A percentile compares a stretch with the other conserved stretches of the same genome.
phyloP scores from a whole-genome alignment of 352 stramenopile genomes.

The Globisporangium middletonii region DNA sequence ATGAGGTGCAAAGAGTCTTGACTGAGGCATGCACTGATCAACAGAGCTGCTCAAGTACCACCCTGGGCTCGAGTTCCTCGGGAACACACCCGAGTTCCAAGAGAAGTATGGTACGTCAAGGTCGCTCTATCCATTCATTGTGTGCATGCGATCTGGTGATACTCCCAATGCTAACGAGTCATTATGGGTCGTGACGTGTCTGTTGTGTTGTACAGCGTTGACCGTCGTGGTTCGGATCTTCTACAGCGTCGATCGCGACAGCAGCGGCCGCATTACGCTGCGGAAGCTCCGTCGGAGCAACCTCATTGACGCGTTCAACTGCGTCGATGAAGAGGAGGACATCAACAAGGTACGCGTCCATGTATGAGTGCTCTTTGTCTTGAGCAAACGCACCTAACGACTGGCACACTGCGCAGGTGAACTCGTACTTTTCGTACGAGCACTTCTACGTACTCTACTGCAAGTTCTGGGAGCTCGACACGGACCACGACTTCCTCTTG shows the following conservation, averaged over 20 bases:
- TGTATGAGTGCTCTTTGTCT: not conserved
- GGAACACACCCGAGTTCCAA: conserved; percentile 98
- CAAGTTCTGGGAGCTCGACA: conserved; percentile 99
- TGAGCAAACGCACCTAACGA: no score
- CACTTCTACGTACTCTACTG: conserved; percentile 99
- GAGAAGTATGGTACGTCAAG: conserved; percentile 94
- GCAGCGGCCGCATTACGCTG: conserved; percentile 93
- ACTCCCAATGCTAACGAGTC: not conserved
- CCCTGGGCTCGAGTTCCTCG: conserved; percentile 95
- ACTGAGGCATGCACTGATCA: not conserved
- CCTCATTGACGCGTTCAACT: conserved; percentile 93
- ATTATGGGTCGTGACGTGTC: not conserved
- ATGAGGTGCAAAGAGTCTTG: no score
- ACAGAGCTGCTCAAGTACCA: conserved; percentile 86
- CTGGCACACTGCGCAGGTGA: conserved; percentile 42
- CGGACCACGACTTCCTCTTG: conserved; percentile 85
- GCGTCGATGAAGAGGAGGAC: conserved; percentile 98
- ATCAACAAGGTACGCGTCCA: conserved; percentile 94
- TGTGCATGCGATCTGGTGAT: not conserved
- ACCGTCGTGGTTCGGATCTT: conserved; percentile 96
- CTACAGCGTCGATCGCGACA: conserved; percentile 92
- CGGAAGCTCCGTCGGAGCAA: conserved; percentile 93
- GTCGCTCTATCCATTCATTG: not conserved
- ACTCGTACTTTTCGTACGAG: conserved; percentile 98
- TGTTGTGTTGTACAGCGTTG: conserved; percentile 51